These are phyloP conservation scores for Tuber indicum DNA, from an alignment of 495 filamentous ascomycete species.

Conservation along the genomic window DNA sequence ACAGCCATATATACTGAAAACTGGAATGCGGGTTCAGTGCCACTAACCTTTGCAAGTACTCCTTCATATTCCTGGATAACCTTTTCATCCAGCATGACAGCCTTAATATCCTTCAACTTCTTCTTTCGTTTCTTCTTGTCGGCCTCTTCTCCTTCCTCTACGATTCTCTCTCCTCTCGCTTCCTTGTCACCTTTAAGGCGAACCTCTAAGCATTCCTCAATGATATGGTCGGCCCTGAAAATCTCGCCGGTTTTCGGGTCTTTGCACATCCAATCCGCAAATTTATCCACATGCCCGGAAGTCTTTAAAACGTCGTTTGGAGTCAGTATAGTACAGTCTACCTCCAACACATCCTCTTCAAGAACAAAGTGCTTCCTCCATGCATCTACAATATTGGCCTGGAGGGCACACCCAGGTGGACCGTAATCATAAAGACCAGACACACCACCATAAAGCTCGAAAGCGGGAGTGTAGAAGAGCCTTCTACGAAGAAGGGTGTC, in stretches of 20 bases:
- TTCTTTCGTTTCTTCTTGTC: constrained; percentile 55
- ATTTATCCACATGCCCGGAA: constrained; percentile 93
- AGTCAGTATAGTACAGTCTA: constrained; percentile 78
- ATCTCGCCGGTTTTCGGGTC: constrained; percentile 97
- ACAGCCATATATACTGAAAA: background rate
- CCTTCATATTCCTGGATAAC: constrained; percentile 66
- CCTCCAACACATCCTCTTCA: constrained; percentile 86
- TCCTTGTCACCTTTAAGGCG: constrained; percentile 75
- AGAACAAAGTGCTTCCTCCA: constrained; percentile 92
- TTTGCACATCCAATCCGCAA: constrained; percentile 99
- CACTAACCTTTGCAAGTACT: constrained; percentile 55
- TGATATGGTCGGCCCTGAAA: constrained; percentile 88
- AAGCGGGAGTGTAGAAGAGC: constrained; percentile 89
- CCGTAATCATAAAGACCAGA: constrained; percentile 82
- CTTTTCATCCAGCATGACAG: constrained; percentile 59
- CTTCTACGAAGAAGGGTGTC: constrained; percentile 80
- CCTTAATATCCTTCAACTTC: constrained; percentile 51
- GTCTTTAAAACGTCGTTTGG: constrained; percentile 91
- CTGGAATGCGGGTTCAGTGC: background rate
- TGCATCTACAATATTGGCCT: constrained; percentile 77
- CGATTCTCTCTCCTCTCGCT: constrained; percentile 64
- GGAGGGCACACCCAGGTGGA: constrained; percentile 69
- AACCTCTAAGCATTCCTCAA: constrained; percentile 82
- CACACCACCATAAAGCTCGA: constrained; percentile 87
- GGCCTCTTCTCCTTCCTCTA: constrained; percentile 55